These are phyloP conservation scores for Mycena albidolilacea DNA, from an alignment of 768 basidiomycete genomes.

Conservation along the genomic window DNA sequence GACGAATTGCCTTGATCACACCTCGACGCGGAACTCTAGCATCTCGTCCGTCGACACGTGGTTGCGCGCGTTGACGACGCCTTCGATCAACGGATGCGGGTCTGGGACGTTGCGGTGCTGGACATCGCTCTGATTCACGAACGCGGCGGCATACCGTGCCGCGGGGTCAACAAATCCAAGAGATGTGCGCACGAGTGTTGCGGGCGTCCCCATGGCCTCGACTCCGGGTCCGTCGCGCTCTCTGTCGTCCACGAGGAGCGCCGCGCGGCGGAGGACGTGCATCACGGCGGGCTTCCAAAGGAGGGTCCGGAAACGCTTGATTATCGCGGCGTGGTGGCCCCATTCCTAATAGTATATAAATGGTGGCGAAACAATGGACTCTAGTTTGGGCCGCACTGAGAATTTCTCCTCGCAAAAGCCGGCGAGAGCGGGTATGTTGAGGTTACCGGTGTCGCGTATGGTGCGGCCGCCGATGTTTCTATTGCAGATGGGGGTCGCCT, in stretches of 20 bases:
- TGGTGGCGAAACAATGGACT: not conserved
- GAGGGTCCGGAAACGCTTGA: constrained; percentile 75
- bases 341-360: constrained; percentile 60
- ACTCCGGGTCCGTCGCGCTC: constrained; percentile 37
- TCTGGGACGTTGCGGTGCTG: constrained; percentile 46
- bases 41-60: constrained; percentile 72
- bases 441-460: constrained; percentile 54
- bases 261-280: constrained; percentile 67
- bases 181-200: constrained; percentile 40
- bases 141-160: constrained; percentile 43
- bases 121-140: constrained; percentile 48
- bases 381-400: constrained; percentile 36
- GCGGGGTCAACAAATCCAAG: constrained; percentile 25
- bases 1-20: constrained; percentile 69
- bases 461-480: constrained; percentile 43
- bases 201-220: constrained; percentile 36
- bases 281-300: constrained; percentile 75
- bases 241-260: constrained; percentile 58
- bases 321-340: constrained; percentile 74
- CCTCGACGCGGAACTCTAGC: constrained; percentile 75
- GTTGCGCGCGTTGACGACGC: constrained; percentile 64
- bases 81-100: constrained; percentile 52
- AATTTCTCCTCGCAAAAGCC: constrained; percentile 76
- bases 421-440: constrained; percentile 68
- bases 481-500: constrained; percentile 42